Conservation (phyloP, 768 basidiomycete species). For the Russula emetica region DNA sequence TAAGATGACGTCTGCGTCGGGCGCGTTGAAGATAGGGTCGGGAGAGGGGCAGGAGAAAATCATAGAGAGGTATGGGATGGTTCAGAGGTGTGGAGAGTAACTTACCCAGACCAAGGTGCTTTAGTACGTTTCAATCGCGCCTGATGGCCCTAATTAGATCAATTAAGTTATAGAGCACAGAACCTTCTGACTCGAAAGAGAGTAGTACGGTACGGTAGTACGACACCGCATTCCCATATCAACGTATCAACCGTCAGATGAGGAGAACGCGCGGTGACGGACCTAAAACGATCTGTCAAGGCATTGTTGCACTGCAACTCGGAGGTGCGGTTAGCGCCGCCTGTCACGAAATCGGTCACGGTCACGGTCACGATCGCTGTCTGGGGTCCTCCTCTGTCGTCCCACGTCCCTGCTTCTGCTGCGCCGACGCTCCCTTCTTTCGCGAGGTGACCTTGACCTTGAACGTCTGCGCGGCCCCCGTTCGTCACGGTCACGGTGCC, state of each 20-base stretch:
- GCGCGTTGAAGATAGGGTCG: conserved; percentile 38
- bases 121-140: conserved; percentile 12
- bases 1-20: conserved; percentile 52
- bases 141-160: conserved; percentile 7
- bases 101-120: neutral
- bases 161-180: conserved; percentile 12
- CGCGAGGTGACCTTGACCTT: conserved; percentile 21
- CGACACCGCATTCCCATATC: conserved; percentile 10
- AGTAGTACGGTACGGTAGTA: neutral
- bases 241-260: conserved; percentile 14
- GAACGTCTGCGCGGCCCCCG: conserved; percentile 36
- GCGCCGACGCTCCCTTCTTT: conserved; percentile 47
- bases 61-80: conserved; percentile 5
- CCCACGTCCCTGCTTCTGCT: conserved; percentile 37
- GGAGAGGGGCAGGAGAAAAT: conserved; percentile 11
- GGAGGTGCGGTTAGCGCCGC: conserved; percentile 5
- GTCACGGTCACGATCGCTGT: conserved; percentile 17
- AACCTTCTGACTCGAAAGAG: conserved; percentile 1
- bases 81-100: neutral
- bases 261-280: neutral
- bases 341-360: neutral
- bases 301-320: neutral
- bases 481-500: conserved; percentile 9
- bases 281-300: neutral
- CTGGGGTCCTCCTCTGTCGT: conserved; percentile 1